Evolutionary conservation across 208 protist species (phyloP).

Genomic region (Leishmania amazonensis): DNA sequence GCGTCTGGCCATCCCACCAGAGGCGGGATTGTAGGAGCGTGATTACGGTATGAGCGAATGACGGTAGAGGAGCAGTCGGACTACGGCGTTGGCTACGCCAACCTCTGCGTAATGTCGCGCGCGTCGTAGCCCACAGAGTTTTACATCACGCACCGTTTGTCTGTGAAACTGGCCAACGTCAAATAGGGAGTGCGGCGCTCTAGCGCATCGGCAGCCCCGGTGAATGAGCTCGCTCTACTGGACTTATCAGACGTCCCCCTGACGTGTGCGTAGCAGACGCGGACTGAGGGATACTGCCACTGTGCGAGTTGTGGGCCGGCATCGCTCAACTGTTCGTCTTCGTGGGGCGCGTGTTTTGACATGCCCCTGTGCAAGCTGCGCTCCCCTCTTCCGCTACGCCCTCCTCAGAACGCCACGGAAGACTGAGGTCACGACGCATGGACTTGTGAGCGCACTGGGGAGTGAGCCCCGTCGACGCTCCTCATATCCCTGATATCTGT

Average conservation of each 20-base stretch:
- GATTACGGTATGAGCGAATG: slow-evolving; percentile 52
- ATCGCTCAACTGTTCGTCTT: slow-evolving; percentile 56
- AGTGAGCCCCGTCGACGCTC: background rate
- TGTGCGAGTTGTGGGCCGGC: slow-evolving; percentile 32
- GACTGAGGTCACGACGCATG: slow-evolving; percentile 21
- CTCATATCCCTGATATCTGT: background rate
- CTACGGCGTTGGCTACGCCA: slow-evolving; percentile 56
- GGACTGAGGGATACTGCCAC: slow-evolving; percentile 13
- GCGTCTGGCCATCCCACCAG: slow-evolving; percentile 27
- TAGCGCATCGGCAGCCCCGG: slow-evolving; percentile 15
- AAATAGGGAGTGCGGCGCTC: slow-evolving; percentile 37
- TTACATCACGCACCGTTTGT: slow-evolving; percentile 46
- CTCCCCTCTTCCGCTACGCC: slow-evolving; percentile 20
- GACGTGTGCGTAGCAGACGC: slow-evolving; percentile 28
- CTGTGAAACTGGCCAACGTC: slow-evolving; percentile 30
- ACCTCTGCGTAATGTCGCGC: slow-evolving; percentile 39
- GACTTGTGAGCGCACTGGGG: slow-evolving; percentile 31
- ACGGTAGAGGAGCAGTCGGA: slow-evolving; percentile 46
- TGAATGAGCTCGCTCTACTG: slow-evolving; percentile 47
- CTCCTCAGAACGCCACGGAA: slow-evolving; percentile 45
- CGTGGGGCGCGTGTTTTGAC: slow-evolving; percentile 26
- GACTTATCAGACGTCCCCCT: slow-evolving; percentile 62
- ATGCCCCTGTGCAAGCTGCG: background rate
- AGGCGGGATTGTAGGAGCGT: slow-evolving; percentile 23
- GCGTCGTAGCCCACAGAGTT: slow-evolving; percentile 5